phyloP scores from a whole-genome alignment of 495 filamentous ascomycete genomes.

The Aspergillus mulundensis region DNA sequence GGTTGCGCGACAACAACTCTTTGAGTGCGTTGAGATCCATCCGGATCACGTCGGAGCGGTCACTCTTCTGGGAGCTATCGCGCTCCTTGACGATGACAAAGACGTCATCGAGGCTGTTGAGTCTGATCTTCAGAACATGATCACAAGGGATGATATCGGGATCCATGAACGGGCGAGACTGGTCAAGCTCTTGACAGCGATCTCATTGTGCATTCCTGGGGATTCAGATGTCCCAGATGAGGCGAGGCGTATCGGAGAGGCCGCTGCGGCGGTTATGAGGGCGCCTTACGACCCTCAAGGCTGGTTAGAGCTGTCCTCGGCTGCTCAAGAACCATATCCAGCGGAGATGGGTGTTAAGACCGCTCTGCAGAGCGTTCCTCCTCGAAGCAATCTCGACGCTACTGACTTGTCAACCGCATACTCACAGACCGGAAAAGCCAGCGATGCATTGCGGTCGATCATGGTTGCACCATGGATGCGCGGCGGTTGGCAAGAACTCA shows the following conservation, averaged over 20 bases:
- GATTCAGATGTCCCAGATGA: constrained; percentile 33
- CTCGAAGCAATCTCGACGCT: constrained; percentile 61
- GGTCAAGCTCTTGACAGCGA: constrained; percentile 53
- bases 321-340: constrained; percentile 52
- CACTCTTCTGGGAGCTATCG: constrained; percentile 75
- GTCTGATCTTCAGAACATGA: constrained; percentile 68
- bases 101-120: constrained; percentile 77
- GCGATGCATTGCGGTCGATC: constrained; percentile 71
- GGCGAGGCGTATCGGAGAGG: constrained; percentile 46
- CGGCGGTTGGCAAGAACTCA: constrained; percentile 58
- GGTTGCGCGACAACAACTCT: constrained; percentile 74
- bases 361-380: constrained; percentile 67
- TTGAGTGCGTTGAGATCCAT: constrained; percentile 66
- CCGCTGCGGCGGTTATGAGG: constrained; percentile 70
- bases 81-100: constrained; percentile 70
- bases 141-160: constrained; percentile 55
- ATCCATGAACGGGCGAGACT: constrained; percentile 47
- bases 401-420: constrained; percentile 70
- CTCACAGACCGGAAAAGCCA: constrained; percentile 64
- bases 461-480: constrained; percentile 76
- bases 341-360: constrained; percentile 78
- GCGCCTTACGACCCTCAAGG: constrained; percentile 68
- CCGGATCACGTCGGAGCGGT: constrained; percentile 73
- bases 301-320: constrained; percentile 68
- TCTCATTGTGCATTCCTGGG: constrained; percentile 42